Evolutionary conservation across 2,329 filamentous ascomycete genomes (phyloP).

Genomic region (Colletotrichum salicis): DNA sequence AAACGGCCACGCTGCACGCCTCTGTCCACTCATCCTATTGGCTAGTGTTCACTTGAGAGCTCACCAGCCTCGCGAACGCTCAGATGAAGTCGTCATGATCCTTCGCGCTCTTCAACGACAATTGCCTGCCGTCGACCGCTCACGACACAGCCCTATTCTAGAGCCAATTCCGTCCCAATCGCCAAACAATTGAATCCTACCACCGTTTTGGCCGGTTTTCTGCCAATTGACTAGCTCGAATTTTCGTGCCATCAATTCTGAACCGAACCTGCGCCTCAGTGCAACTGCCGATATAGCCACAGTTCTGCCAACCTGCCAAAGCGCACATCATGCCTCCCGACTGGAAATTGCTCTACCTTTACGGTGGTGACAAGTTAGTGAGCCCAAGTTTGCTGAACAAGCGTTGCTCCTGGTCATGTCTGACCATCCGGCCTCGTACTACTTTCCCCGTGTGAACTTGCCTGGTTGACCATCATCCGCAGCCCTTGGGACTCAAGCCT

Average conservation of each 20-base stretch:
- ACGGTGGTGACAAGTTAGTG: slow-evolving; percentile 53
- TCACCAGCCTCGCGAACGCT: not conserved
- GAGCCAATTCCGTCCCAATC: not conserved
- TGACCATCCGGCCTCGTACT: not conserved
- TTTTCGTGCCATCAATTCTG: not conserved
- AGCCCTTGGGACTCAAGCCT: slow-evolving; percentile 68
- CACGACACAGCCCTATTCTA: slow-evolving; percentile 4
- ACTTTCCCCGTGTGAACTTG: not conserved
- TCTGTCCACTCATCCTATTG: too few relatives aligned
- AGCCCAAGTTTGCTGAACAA: not conserved
- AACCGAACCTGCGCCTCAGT: not conserved
- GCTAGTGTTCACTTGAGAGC: not conserved
- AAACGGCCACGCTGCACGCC: not conserved
- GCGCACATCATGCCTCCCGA: slow-evolving; percentile 22
- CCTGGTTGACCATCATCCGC: slow-evolving; percentile 19
- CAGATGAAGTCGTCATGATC: slow-evolving; percentile 4
- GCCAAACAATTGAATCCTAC: not conserved
- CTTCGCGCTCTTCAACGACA: slow-evolving; percentile 3
- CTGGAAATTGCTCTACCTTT: slow-evolving; percentile 46
- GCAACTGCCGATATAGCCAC: not conserved
- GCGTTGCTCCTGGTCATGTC: not conserved
- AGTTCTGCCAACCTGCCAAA: not conserved
- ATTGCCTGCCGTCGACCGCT: not conserved
- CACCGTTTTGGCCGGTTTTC: not conserved
- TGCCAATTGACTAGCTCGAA: not conserved